Evolutionary conservation across 352 stramenopile genomes (phyloP), one percentile per base, ranked within the genome.

Genomic region (Phytophthora multivora): DNA sequence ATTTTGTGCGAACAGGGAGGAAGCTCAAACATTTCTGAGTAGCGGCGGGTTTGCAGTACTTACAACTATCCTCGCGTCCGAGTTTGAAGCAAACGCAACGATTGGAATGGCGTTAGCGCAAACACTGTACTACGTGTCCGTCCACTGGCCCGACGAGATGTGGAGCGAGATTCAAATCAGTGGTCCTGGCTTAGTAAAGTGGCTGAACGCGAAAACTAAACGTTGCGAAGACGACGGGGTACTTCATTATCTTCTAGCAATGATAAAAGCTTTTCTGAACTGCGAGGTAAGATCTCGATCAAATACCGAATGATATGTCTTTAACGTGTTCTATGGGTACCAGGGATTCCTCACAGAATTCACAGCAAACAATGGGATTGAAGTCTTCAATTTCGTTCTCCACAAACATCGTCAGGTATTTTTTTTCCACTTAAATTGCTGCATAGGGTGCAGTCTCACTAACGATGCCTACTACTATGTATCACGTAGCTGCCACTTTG

Each of bases 211-310:
- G 39, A 46, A 59, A 16, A 36, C 16, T 7, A 31, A 45, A 1
- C 39, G 63, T 30, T 66, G 56, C 16, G 36, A 58, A 35, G 53
- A 57, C 36, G 63, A 71, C 16, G 25, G n/a, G 11, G 23, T 65
- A 12, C 21, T 71, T 51, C 31, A 62, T 35, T 62, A 54, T 50
- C 35, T 71, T 54, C 39, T 71, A 42, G 51, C 42, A 40, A 58
- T 43, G 43, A 13, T 62, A 11, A 49, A 58, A 23, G 47, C n/a
- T 3, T 25, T 71, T 15, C 28, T 66, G 4, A n/a, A 31, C 19
- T 71, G 56, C 18, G 56, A 62, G 43, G 63, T 70, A 40, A 50
- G 38, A 16, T 26, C 4, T 30, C 26, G 26, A 30, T 10, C 26
- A 30, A 30, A 10, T 30, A 9, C 26, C 26, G 7, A 30, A 30